Percentiles rank a stretch among this genome's conserved stretches.
Conservation (phyloP, 2,329 filamentous ascomycete genomes). For the Talaromyces islandicus region DNA sequence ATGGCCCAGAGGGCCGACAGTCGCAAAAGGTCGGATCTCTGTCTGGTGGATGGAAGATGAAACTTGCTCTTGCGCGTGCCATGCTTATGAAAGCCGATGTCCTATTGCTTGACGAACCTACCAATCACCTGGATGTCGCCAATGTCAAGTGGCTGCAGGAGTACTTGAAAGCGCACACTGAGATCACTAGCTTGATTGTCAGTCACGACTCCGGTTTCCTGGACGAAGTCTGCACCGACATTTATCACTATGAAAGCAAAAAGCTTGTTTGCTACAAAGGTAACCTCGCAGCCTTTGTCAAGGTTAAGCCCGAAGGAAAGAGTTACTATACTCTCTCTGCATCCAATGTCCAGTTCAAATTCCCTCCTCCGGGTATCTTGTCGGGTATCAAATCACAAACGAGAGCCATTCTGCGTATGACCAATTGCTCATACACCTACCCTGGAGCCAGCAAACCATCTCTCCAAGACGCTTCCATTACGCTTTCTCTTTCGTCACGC, state of each 20-base stretch:
- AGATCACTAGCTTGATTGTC: slow-evolving; percentile 96
- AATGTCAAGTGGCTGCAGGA: slow-evolving; percentile 95
- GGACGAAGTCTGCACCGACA: slow-evolving; percentile 95
- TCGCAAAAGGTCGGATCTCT: slow-evolving; percentile 85
- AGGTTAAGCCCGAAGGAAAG: slow-evolving; percentile 87
- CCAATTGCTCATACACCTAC: slow-evolving; percentile 85
- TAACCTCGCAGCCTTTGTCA: slow-evolving; percentile 64
- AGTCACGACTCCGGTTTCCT: slow-evolving; percentile 98
- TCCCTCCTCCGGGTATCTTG: slow-evolving; percentile 89
- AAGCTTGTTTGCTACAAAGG: slow-evolving; percentile 62
- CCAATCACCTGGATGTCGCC: slow-evolving; percentile 93
- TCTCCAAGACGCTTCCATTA: slow-evolving; percentile 79
- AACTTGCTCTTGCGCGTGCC: slow-evolving; percentile 87
- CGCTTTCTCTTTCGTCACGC: slow-evolving; percentile 80
- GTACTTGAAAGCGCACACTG: slow-evolving; percentile 90
- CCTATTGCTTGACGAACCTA: slow-evolving; percentile 93
- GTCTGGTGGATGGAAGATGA: slow-evolving; percentile 99
- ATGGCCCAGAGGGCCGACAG: slow-evolving; percentile 83
- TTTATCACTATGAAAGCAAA: slow-evolving; percentile 98
- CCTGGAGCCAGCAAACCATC: slow-evolving; percentile 84
- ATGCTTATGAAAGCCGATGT: slow-evolving; percentile 98
- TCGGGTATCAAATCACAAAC: slow-evolving; percentile 94
- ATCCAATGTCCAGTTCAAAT: slow-evolving; percentile 90
- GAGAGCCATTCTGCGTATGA: slow-evolving; percentile 92
- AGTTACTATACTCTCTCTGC: slow-evolving; percentile 95